Base-by-base conservation (phyloP, 768 basidiomycete species). In the Calvatia gigantea region DNA sequence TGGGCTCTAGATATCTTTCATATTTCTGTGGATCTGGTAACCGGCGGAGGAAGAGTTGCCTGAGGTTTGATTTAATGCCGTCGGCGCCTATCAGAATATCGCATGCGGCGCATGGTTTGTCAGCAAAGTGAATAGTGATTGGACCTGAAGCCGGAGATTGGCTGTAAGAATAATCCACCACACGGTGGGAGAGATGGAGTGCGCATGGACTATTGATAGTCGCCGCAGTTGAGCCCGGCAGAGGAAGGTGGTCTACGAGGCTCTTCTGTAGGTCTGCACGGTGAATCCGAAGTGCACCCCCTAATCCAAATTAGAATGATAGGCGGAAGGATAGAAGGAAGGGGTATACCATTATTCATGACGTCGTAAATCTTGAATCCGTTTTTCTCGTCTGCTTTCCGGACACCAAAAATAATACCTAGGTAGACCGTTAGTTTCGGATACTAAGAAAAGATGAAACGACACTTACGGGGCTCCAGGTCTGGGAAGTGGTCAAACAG, bases 181-280 rank as follows among this genome's bases (percentile, higher is more conserved):
- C 69, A 11, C 79, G 80, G 58, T 82, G 85, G 5, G 72, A 71
- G 23, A 73, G 75, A 56, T 76, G 69, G 5, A 73, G 70, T 28
- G 65, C 70, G 62, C 73, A 78, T 6, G 69, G 64, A 23, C 42
- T 42, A 14, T 43, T 52, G 39, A 25, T 25, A 5, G 21, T 35
- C 17, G 12, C 7, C 15, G 23, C 48, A 15, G 32, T 17, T 8
- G 52, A 54, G 38, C 12, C 47, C 3, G 38, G 61, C 0, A 31
- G 25, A n/a, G 76, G 69, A 25, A 85, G 68, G 54, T 72, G 67
- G 17, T 68, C 64, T 14, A 86, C 71, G 33, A 87, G 69, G 11
- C 75, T 74, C 25, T 66, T 62, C 47, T 85, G 83, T 57, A 86
- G 82, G 57, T 84, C 82, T 15, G 81, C 76, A 27, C 85, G 78